These are phyloP conservation scores for Henckelia pumila DNA, from an alignment of 257 asterid species.

Conservation along the genomic window DNA sequence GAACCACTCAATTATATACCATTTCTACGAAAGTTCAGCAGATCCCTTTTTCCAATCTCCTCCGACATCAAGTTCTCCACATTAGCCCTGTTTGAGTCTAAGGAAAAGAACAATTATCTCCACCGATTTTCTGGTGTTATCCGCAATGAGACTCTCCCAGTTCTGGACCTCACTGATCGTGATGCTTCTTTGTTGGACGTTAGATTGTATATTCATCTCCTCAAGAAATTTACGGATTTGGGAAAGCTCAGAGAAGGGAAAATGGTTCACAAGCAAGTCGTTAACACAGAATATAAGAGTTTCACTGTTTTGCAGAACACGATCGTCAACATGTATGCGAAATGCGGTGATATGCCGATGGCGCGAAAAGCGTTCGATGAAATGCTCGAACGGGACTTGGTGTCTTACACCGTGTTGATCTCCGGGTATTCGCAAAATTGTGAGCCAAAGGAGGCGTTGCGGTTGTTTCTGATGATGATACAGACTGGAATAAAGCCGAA, in stretches of 20 bases:
- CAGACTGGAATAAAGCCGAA: conserved; percentile 52
- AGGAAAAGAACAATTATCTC: neutral
- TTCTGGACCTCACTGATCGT: conserved; percentile 54
- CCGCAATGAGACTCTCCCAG: conserved; percentile 47
- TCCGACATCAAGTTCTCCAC: conserved; percentile 20
- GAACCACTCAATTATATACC: no score
- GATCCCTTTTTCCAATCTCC: conserved; percentile 8
- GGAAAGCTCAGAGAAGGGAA: conserved; percentile 54
- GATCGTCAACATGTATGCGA: conserved; percentile 53
- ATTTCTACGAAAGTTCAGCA: neutral
- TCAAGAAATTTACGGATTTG: conserved; percentile 54
- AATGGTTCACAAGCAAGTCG: conserved; percentile 54
- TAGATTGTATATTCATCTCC: conserved; percentile 40
- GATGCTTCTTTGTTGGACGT: conserved; percentile 52
- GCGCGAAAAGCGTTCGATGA: conserved; percentile 67
- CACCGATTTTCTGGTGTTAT: conserved; percentile 18
- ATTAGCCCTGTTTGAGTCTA: neutral
- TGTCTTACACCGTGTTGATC: conserved; percentile 69
- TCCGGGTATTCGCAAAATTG: conserved; percentile 65
- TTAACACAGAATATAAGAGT: conserved; percentile 38
- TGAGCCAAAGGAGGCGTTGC: conserved; percentile 41
- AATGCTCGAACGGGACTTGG: conserved; percentile 73
- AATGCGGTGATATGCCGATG: conserved; percentile 46
- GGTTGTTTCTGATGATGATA: conserved; percentile 51
- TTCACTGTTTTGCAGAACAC: conserved; percentile 42